Conservation (phyloP, 2,329 filamentous ascomycete species). For the Apiospora kogelbergensis region DNA sequence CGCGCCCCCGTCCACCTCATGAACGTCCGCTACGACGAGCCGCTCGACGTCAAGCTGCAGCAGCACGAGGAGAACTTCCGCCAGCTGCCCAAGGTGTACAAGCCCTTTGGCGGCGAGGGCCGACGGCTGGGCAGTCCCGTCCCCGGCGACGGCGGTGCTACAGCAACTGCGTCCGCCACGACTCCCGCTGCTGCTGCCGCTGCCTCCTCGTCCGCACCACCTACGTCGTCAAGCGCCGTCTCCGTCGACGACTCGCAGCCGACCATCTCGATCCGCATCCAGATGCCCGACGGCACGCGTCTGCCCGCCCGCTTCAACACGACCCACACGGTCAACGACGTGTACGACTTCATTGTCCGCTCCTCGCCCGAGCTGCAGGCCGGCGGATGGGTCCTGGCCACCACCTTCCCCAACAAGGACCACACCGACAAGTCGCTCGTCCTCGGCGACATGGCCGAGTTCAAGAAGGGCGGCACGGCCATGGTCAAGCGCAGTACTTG, state of each 20-base stretch:
- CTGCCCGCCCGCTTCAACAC: constrained; percentile 82
- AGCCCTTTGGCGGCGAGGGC: constrained; percentile 71
- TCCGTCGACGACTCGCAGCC: constrained; percentile 66
- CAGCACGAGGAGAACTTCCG: constrained; percentile 75
- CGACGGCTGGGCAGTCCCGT: constrained; percentile 76
- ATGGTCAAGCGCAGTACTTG: constrained; percentile 55
- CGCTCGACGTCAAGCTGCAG: constrained; percentile 76
- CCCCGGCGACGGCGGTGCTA: constrained; percentile 52
- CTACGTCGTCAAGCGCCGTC: constrained; percentile 27
- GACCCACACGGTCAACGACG: constrained; percentile 72
- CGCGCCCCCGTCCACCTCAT: constrained; percentile 76
- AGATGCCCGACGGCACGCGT: constrained; percentile 74
- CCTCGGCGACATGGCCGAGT: constrained; percentile 61
- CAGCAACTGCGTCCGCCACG: constrained; percentile 31
- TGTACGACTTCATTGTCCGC: constrained; percentile 73
- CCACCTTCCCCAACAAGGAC: constrained; percentile 82
- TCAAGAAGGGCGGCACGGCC: constrained; percentile 65
- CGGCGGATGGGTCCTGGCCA: constrained; percentile 69
- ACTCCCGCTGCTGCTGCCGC: constrained; percentile 32
- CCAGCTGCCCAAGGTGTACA: constrained; percentile 71
- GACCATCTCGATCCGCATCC: constrained; percentile 70
- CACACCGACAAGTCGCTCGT: constrained; percentile 65
- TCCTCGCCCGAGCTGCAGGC: constrained; percentile 56
- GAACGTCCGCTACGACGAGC: constrained; percentile 72
- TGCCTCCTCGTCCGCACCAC: constrained; percentile 17